Evolutionary conservation across 139 green algal genomes (phyloP), one percentile per base, ranked within the genome.

Genomic region (Chlorella sp.): DNA sequence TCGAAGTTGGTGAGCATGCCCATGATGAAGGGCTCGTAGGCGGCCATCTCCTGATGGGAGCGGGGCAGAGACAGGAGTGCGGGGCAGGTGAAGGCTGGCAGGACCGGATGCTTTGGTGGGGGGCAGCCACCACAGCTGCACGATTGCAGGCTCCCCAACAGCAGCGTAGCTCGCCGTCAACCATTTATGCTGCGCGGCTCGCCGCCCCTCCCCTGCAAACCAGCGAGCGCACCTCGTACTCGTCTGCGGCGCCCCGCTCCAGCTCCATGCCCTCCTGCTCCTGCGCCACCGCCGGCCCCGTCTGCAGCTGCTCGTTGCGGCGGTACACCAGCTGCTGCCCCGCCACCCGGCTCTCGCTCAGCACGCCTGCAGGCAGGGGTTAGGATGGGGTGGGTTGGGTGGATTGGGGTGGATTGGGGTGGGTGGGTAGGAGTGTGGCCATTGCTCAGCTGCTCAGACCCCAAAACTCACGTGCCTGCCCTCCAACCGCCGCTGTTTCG

Each of bases 1-100:
- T 94, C 92, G 85, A 95, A 96, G 85, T 98, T 98, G 30, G 94
- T 96, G 19, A 98, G 92, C 92, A 98, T 97, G 48, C 94, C 94
- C 60, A 97, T 90, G 56, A 99, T 91, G 84, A 95, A 98, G 43
- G 92, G 90, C 84, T 97, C 94, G 78, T 92, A 95, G 1, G 92
- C 78, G 16, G 81, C 87, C 92, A 97, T 94, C 32, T 92, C 87
- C 73, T 88, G 82, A 69, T 30, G 7, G 30, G 20, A 5, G 48
- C 32, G 46, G 38, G 36, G 69, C 32, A 41, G 30, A 0, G 64
- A 6, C 16, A n/a, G 67, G 14, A 6, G 32, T 74, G 67, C 36
- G 13, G 19, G 36, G 72, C 43, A 58, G 17, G 16, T 24, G 65
- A 36, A 17, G 65, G 65, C 11, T 22, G 22, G 56, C 28, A 7